Evolutionary conservation across 495 filamentous ascomycete genomes (phyloP), one percentile per base, ranked within the genome.

Genomic region (Corynascus novoguineensis): DNA sequence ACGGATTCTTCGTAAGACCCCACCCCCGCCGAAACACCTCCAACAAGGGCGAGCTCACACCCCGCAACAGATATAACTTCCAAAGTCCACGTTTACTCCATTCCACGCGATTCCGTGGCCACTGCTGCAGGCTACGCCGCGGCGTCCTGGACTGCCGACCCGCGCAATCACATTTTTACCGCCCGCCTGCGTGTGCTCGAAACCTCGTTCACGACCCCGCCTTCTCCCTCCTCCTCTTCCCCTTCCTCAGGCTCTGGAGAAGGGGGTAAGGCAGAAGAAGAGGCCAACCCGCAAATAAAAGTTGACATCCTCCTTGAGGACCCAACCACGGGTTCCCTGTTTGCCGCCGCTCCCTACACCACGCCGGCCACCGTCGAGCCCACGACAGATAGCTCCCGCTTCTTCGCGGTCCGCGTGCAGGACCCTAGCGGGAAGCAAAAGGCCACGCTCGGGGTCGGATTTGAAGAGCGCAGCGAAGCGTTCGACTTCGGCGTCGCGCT

Each of bases 401-500:
- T 93, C 75, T 93, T 92, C 64, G 89, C 88, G 0, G 64, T 92
- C 25, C 75, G 84, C n/a, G 88, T 93, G 9, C 81, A 83, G 35
- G 86, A 86, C 44, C 84, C 86, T 47, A 79, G 81, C 45, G 78
- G 78, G 1, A 80, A 81, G 2, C 73, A 80, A 58, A 90, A 90
- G 63, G 89, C 89, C 22, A 78, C 83, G 32, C 71, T 92, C 25
- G 89, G 89, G n/a, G 79, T 93, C 47, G 89, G 89, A 12, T 93
- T 92, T 64, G 89, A 92, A 74, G 88, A 92, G 71, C 72, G 89
- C 40, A 83, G 81, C 67, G 87, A 90, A 58, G 88, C 89, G 8
- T 88, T 92, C 53, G 89, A 93, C 61, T 90, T 91, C 57, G 81
- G 81, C 22, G 83, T 92, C n/a, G 76, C 81, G n/a, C 70, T 93